Percentiles rank a stretch among this genome's conserved stretches.
Evolutionary conservation across 306 rosid genomes (phyloP).

Genomic region (Begonia masoniana): DNA sequence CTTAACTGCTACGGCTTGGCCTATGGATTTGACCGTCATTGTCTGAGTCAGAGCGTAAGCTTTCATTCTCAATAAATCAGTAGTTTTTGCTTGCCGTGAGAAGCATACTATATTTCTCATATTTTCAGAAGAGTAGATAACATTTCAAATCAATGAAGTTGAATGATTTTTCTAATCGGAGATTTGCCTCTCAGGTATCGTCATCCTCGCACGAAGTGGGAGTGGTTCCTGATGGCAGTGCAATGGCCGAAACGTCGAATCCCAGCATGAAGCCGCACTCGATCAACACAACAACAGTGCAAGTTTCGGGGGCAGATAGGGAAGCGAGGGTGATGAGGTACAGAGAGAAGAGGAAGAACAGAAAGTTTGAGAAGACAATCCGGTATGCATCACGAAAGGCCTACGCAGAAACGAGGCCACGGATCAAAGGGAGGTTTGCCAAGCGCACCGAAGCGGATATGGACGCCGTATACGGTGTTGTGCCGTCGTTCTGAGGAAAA

Average conservation of each 20-base stretch:
- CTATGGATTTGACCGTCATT: conserved; percentile 32
- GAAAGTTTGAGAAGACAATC: conserved; percentile 93
- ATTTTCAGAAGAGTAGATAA: too few relatives aligned
- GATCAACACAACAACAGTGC: conserved; percentile 22
- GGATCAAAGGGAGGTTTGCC: conserved; percentile 93
- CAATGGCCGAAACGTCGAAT: conserved; percentile 43
- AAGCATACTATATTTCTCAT: too few relatives aligned
- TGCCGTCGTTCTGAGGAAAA: conserved; percentile 39
- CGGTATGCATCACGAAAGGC: conserved; percentile 94
- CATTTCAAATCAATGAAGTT: too few relatives aligned
- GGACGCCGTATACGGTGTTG: conserved; percentile 77
- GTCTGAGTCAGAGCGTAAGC: conserved; percentile 77
- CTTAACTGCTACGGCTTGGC: conserved; percentile 31
- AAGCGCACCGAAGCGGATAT: conserved; percentile 48
- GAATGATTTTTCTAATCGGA: too few relatives aligned
- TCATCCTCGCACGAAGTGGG: conserved; percentile 78
- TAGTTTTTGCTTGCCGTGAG: neutral
- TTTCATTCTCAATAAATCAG: too few relatives aligned
- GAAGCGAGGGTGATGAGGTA: conserved; percentile 94
- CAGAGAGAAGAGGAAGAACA: conserved; percentile 90
- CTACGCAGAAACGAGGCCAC: conserved; percentile 84
- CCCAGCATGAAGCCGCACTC: conserved; percentile 23
- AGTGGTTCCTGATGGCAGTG: conserved; percentile 64
- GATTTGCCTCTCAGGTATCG: conserved; percentile 39
- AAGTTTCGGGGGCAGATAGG: conserved; percentile 61